Percentiles rank a stretch among this genome's conserved stretches.
phyloP scores from a whole-genome alignment of 139 green algal genomes.

The Diplosphaera chodatii region DNA sequence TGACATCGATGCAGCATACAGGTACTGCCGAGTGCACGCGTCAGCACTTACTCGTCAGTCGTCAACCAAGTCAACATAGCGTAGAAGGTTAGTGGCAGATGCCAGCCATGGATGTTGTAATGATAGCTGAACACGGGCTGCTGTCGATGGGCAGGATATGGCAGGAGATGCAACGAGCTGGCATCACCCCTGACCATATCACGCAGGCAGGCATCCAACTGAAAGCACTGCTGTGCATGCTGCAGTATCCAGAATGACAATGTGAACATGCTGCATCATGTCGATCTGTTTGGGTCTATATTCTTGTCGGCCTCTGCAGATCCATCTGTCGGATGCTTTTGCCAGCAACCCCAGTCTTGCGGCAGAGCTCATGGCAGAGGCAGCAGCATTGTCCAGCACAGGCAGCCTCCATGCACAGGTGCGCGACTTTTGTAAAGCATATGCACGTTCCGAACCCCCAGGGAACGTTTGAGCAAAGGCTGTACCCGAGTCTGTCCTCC shows the following conservation, averaged over 20 bases:
- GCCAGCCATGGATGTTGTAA: no score
- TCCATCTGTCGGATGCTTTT: background rate
- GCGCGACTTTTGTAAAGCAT: no score
- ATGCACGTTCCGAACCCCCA: no score
- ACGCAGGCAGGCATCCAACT: background rate
- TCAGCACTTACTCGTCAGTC: no score
- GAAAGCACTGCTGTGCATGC: background rate
- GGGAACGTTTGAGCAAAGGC: no score
- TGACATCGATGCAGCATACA: background rate
- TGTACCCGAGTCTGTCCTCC: no score
- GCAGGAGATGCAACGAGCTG: background rate
- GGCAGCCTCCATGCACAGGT: no score
- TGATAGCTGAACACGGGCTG: no score
- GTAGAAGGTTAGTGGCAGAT: no score
- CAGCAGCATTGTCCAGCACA: background rate
- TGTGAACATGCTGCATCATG: no score
- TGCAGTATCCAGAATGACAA: background rate
- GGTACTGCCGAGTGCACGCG: background rate
- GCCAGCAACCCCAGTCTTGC: background rate
- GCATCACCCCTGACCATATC: background rate
- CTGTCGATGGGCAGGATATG: background rate
- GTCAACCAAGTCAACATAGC: no score
- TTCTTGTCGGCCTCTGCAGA: background rate
- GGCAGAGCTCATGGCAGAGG: background rate
- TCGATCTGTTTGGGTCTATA: no score